These are phyloP conservation scores for Plenodomus biglobosus DNA, from an alignment of 2,329 filamentous ascomycete species.

Conservation along the genomic window DNA sequence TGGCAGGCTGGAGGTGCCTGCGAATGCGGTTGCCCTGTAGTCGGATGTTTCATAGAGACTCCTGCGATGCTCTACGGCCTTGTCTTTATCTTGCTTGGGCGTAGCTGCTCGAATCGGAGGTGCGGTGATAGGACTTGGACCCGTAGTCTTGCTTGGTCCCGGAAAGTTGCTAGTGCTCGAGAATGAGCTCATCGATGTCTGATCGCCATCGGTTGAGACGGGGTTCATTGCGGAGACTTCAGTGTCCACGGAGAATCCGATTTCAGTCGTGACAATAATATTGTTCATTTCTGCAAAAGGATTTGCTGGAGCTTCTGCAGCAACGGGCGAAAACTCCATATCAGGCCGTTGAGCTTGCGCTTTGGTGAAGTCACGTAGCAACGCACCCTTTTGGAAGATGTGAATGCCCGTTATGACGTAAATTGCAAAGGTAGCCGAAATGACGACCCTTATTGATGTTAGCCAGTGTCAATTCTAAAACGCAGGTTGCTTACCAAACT, in stretches of 20 bases:
- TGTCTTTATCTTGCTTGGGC: not conserved
- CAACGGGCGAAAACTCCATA: not conserved
- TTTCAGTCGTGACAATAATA: slow-evolving; percentile 57
- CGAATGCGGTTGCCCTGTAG: slow-evolving; percentile 12
- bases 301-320: slow-evolving; percentile 43
- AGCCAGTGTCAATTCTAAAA: slow-evolving; percentile 3
- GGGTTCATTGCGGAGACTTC: slow-evolving; percentile 34
- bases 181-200: slow-evolving; percentile 32
- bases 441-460: slow-evolving; percentile 50
- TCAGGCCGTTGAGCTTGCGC: not conserved
- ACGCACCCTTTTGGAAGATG: slow-evolving; percentile 67
- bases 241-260: slow-evolving; percentile 59
- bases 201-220: slow-evolving; percentile 10
- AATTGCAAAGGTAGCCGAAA: slow-evolving; percentile 63
- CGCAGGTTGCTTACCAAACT: slow-evolving; percentile 57
- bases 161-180: slow-evolving; percentile 24
- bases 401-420: slow-evolving; percentile 67
- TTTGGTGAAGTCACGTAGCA: slow-evolving; percentile 37
- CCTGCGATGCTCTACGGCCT: not conserved
- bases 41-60: not conserved
- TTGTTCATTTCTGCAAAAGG: slow-evolving; percentile 50
- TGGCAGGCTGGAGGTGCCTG: slow-evolving; percentile 1
- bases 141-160: not conserved
- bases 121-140: not conserved
- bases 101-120: not conserved